Conservation (phyloP, 2,329 filamentous ascomycete genomes). For the Aspergillus ochraceoroseus region DNA sequence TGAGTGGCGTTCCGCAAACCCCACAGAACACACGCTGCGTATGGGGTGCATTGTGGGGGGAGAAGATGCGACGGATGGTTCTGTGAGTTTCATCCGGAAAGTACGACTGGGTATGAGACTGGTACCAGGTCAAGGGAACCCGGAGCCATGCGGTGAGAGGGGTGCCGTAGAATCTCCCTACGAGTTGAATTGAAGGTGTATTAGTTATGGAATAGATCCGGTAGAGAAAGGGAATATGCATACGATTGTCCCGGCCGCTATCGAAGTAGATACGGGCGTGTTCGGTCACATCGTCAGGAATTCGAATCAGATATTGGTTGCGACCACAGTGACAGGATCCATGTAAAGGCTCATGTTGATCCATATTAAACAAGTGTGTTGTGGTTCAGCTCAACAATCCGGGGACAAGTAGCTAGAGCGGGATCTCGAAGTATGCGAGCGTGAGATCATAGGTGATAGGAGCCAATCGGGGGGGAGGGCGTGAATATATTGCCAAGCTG, state of each 20-base stretch:
- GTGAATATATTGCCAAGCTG: too few species aligned
- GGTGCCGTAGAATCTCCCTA: constrained; percentile 61
- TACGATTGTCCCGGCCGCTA: constrained; percentile 65
- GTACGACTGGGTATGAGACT: constrained; percentile 67
- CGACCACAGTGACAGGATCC: constrained; percentile 82
- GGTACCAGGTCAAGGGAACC: constrained; percentile 76
- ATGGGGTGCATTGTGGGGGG: constrained; percentile 53
- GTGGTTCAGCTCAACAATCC: background rate
- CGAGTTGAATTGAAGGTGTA: background rate
- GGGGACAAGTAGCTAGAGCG: too few species aligned
- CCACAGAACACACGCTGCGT: constrained; percentile 79
- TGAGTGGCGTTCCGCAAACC: constrained; percentile 81
- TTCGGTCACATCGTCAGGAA: constrained; percentile 56
- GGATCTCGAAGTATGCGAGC: background rate
- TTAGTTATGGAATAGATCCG: background rate
- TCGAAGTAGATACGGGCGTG: constrained; percentile 70
- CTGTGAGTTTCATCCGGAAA: constrained; percentile 70
- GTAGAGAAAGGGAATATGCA: constrained; percentile 37
- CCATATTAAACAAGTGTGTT: constrained; percentile 12
- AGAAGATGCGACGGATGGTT: constrained; percentile 64
- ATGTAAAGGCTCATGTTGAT: constrained; percentile 51
- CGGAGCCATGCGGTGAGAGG: constrained; percentile 77
- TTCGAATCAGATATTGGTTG: constrained; percentile 70
- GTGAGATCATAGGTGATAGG: constrained; percentile 8
- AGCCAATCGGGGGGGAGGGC: too few species aligned